A percentile compares a stretch with the other conserved stretches of the same genome.
These are phyloP conservation scores for Pholiota adiposa DNA, from an alignment of 1,284 basidiomycete genomes.

Conservation along the genomic window DNA sequence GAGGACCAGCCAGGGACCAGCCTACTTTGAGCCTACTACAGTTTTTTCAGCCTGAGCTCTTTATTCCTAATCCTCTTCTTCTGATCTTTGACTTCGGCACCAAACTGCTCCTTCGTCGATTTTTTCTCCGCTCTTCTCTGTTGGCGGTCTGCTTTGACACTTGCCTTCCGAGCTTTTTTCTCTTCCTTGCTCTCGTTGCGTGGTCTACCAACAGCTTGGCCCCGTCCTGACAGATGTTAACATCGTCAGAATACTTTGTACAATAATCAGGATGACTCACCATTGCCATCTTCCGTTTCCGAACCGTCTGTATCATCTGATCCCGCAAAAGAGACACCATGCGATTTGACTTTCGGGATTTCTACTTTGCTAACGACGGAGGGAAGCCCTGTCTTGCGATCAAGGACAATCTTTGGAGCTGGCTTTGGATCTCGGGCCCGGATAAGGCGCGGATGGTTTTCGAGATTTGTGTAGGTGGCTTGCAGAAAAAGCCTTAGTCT, in stretches of 20 bases:
- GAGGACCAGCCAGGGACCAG: conserved; percentile 17
- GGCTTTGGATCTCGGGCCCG: conserved; percentile 60
- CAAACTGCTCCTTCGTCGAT: conserved; percentile 75
- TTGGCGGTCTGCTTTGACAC: conserved; percentile 83
- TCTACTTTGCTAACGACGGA: conserved; percentile 37
- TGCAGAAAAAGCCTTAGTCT: conserved; percentile 2
- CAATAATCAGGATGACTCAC: conserved; percentile 10
- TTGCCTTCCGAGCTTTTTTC: conserved; percentile 87
- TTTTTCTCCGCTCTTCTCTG: conserved; percentile 84
- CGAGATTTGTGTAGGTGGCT: conserved; percentile 96
- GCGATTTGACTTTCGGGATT: conserved; percentile 12
- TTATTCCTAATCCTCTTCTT: conserved; percentile 55
- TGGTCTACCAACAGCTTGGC: conserved; percentile 65
- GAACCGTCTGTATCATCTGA: conserved; percentile 40
- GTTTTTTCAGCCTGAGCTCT: conserved; percentile 46
- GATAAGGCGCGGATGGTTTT: conserved; percentile 92
- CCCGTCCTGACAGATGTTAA: conserved; percentile 31
- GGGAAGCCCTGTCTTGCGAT: conserved; percentile 80
- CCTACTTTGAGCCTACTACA: no score
- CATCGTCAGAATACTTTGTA: neutral
- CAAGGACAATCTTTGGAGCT: conserved; percentile 69
- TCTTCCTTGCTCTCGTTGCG: conserved; percentile 86
- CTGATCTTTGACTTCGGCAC: conserved; percentile 76
- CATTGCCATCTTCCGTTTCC: conserved; percentile 32
- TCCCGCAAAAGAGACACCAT: conserved; percentile 22